A percentile compares a stretch with the other conserved stretches of the same genome.
phyloP scores from a whole-genome alignment of 306 rosid genomes.

The Cotoneaster glaucophyllus region DNA sequence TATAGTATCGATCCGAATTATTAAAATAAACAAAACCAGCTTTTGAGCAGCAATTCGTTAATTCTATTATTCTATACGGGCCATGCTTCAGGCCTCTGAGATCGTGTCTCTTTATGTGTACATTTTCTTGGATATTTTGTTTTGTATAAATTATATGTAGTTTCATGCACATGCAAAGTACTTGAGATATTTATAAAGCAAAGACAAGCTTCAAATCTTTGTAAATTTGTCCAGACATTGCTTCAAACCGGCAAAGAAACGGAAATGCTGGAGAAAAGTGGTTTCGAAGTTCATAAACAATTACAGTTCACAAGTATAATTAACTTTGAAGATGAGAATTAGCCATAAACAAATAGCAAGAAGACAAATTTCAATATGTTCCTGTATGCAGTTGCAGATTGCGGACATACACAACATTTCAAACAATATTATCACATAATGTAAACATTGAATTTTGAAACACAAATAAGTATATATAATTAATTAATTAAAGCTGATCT shows the following conservation, averaged over 20 bases:
- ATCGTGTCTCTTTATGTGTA: not conserved
- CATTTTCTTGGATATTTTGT: not conserved
- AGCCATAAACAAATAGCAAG: constrained; percentile 3
- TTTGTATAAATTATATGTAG: not conserved
- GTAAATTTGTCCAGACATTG: constrained; percentile 19
- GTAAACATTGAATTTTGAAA: constrained; percentile 9
- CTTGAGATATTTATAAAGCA: not conserved
- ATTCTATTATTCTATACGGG: not conserved
- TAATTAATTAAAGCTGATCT: not conserved
- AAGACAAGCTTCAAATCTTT: constrained; percentile 7
- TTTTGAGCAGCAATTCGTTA: not conserved
- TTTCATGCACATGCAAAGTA: not conserved
- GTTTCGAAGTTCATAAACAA: constrained; percentile 37
- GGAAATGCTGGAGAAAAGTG: constrained; percentile 28
- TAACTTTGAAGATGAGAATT: constrained; percentile 14
- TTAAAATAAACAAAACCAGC: not conserved
- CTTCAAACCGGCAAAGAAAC: constrained; percentile 19
- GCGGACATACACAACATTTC: constrained; percentile 1
- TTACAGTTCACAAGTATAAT: not conserved
- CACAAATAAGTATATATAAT: not conserved
- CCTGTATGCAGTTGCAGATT: not conserved
- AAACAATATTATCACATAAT: not conserved
- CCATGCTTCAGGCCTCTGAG: not conserved
- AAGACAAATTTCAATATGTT: constrained; percentile 23
- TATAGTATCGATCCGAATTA: not conserved